Percentiles rank a stretch among this genome's conserved stretches.
Conservation (phyloP, 768 basidiomycete genomes). For the Kwoniella botswanensis region DNA sequence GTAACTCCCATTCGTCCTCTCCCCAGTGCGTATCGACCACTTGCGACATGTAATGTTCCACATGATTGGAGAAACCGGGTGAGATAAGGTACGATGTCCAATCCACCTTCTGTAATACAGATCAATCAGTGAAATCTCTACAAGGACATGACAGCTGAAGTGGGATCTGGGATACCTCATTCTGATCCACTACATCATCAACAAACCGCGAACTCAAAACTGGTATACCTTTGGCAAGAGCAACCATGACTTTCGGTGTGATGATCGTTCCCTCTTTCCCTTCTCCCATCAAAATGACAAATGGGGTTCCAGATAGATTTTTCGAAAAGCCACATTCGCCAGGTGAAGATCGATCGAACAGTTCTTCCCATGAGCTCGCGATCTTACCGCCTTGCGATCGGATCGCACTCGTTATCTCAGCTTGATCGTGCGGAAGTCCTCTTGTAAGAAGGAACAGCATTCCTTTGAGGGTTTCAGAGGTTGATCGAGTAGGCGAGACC, state of each 20-base stretch:
- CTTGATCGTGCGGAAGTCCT: not conserved
- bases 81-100: conserved; percentile 71
- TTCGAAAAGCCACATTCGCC: conserved; percentile 18
- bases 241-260: conserved; percentile 79
- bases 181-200: conserved; percentile 16
- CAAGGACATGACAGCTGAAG: conserved; percentile 2
- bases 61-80: conserved; percentile 62
- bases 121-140: conserved; percentile 26
- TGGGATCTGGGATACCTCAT: conserved; percentile 22
- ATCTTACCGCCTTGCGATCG: conserved; percentile 27
- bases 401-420: conserved; percentile 3
- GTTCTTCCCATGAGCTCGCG: conserved; percentile 21
- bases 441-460: conserved; percentile 23
- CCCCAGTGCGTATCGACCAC: conserved; percentile 64
- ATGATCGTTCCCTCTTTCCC: conserved; percentile 40
- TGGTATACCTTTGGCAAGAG: conserved; percentile 84
- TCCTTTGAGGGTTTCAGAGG: conserved; percentile 5
- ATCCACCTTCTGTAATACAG: conserved; percentile 56
- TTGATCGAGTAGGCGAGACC: not conserved
- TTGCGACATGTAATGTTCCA: conserved; percentile 62
- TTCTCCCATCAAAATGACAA: conserved; percentile 23
- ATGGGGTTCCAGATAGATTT: conserved; percentile 20
- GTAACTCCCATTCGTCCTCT: conserved; percentile 61
- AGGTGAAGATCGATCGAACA: conserved; percentile 24
- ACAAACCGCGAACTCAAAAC: conserved; percentile 70